Base-by-base conservation (phyloP, 23 red algal species). In the Agarophyton chilense region DNA sequence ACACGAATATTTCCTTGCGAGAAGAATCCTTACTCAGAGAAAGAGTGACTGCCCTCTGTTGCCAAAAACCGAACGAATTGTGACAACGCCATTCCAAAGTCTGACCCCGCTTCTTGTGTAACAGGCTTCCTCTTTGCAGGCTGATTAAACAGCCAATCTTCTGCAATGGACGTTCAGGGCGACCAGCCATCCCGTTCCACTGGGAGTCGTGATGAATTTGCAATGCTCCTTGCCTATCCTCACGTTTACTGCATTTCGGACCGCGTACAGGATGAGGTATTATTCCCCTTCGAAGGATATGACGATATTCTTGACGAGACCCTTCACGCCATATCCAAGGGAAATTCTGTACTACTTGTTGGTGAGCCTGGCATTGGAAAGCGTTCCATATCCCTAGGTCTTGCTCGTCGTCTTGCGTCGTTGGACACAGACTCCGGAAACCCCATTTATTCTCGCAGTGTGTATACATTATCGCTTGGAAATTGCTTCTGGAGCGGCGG, bases 401-500 rank as follows among this genome's bases (percentile, higher is more conserved):
- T 89, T 25, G 85, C 85, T 44, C 67, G 85, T 16, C 50, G 71
- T 74, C 52, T 89, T 22, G 16, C 32, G n/a, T 50, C 39, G 3
- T 36, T 89, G 50, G 47, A 55, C 17, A 45, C 46, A 13, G 61
- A 61, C 32, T 40, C 67, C 13, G 72, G 52, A 10, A 74, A 77
- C 32, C 55, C 85, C 29, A 29, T 89, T 45, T 65, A 78, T 35
- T 78, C 85, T 46, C 85, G 85, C 21, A 49, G 29, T 18, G 85
- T 89, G 21, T 89, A 77, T 22, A 89, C 85, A 14, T 77, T 89
- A 19, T 77, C 85, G 14, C 85, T 89, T 45, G 85, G 85, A 46
- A 52, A 55, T 36, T 77, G 47, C 55, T 89, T 89, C 34, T 89
- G 85, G 85, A 49, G 44, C 38, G 52, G 60, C 4, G 45, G 32